These are phyloP conservation scores for Metschnikowia gelsemii DNA, from an alignment of 805 yeast genomes.

Conservation along the genomic window DNA sequence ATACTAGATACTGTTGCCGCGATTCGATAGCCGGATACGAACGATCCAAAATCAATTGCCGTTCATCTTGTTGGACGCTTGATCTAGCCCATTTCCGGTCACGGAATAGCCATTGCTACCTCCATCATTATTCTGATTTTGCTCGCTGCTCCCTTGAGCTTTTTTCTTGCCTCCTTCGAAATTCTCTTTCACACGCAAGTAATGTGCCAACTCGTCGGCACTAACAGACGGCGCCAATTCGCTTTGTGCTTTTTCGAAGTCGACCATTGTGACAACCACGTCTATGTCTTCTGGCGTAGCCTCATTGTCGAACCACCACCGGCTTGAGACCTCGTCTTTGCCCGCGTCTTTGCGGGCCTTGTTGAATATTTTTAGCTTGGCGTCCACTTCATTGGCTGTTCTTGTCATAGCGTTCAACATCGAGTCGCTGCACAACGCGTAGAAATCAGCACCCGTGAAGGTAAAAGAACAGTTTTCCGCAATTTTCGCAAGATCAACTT, in stretches of 20 bases:
- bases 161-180: conserved; percentile 69
- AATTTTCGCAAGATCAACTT: conserved; percentile 56
- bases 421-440: conserved; percentile 93
- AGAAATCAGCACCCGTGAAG: conserved; percentile 98
- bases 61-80: neutral
- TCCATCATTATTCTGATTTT: no score
- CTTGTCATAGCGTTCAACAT: conserved; percentile 96
- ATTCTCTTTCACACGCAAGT: conserved; percentile 70
- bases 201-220: conserved; percentile 81
- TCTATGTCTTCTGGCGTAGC: conserved; percentile 65
- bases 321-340: conserved; percentile 52
- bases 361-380: conserved; percentile 56
- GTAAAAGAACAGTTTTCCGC: conserved; percentile 79
- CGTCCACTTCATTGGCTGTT: conserved; percentile 74
- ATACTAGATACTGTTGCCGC: no score
- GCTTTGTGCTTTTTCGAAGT: conserved; percentile 72
- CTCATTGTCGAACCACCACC: conserved; percentile 89
- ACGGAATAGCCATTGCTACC: neutral
- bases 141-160: conserved; percentile 17
- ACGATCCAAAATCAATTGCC: no score
- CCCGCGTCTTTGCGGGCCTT: conserved; percentile 27
- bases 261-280: conserved; percentile 67
- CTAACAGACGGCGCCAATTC: conserved; percentile 85
- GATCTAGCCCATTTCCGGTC: neutral
- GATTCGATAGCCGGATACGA: no score